phyloP scores from a whole-genome alignment of 2,329 filamentous ascomycete species.

The Colletotrichum sp. region DNA sequence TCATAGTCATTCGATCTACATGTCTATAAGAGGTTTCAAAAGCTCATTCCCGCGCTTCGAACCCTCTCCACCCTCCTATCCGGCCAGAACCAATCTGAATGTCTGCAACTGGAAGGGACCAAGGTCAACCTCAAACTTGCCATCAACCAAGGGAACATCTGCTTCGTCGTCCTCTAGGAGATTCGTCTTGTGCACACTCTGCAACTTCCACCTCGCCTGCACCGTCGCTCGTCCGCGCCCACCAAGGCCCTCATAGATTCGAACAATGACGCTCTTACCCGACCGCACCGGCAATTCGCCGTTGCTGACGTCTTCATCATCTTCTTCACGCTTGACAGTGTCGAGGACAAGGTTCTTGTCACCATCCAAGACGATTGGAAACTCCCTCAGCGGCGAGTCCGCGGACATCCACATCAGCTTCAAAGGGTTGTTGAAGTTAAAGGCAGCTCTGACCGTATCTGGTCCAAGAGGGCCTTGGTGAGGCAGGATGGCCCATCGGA shows the following conservation, averaged over 20 bases:
- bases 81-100: constrained; percentile 47
- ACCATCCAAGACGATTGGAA: constrained; percentile 54
- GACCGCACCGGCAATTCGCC: not conserved
- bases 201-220: constrained; percentile 51
- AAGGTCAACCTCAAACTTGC: constrained; percentile 48
- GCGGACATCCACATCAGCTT: constrained; percentile 25
- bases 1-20: not conserved
- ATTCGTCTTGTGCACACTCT: constrained; percentile 67
- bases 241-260: constrained; percentile 69
- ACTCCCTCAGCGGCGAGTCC: not conserved
- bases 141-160: constrained; percentile 42
- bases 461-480: constrained; percentile 61
- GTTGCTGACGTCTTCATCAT: constrained; percentile 43
- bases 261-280: constrained; percentile 57
- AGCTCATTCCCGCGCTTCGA: not conserved
- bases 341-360: constrained; percentile 62
- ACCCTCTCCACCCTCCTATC: not conserved
- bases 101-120: constrained; percentile 67
- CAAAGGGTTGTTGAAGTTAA: constrained; percentile 71
- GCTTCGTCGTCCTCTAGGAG: constrained; percentile 68
- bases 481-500: constrained; percentile 71
- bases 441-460: constrained; percentile 64
- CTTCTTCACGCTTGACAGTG: constrained; percentile 66
- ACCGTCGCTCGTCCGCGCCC: constrained; percentile 63
- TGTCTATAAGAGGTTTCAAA: not conserved